Conservation (phyloP, 257 asterid species). For the Knoxia roxburghii region DNA sequence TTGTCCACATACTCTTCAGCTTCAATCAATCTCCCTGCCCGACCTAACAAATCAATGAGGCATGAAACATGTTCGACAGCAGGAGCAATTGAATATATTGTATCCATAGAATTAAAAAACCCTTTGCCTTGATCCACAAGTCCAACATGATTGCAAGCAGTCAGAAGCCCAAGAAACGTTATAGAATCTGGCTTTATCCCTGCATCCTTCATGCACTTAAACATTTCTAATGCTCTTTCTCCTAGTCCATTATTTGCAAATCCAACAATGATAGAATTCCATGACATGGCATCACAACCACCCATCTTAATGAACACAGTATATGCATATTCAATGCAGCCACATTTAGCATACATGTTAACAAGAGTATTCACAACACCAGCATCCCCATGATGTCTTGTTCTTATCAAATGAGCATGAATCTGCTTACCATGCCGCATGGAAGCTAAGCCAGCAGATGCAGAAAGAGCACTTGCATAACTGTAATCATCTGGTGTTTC, state of each 20-base stretch:
- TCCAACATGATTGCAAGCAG: conserved; percentile 74
- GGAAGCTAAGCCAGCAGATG: conserved; percentile 51
- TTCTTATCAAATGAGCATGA: conserved; percentile 50
- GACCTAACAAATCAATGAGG: conserved; percentile 64
- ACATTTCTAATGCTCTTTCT: conserved; percentile 33
- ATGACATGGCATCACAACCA: conserved; percentile 49
- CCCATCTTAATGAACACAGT: conserved; percentile 42
- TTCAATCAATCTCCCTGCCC: conserved; percentile 51
- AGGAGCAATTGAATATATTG: conserved; percentile 36
- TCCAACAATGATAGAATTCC: conserved; percentile 66
- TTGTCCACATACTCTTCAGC: conserved; percentile 49
- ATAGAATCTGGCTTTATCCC: conserved; percentile 56
- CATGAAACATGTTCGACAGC: conserved; percentile 55
- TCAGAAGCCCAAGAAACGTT: conserved; percentile 56
- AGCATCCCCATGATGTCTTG: conserved; percentile 37
- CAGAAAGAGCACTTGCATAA: conserved; percentile 57
- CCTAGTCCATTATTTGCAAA: conserved; percentile 64
- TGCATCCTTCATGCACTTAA: conserved; percentile 37
- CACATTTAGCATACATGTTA: conserved; percentile 78
- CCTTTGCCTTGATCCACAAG: conserved; percentile 48
- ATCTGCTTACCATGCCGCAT: conserved; percentile 51
- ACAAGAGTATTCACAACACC: conserved; percentile 57
- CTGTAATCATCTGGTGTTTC: conserved; percentile 48
- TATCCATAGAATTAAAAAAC: conserved; percentile 39
- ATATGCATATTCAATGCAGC: conserved; percentile 31